Evolutionary conservation across 2,329 filamentous ascomycete species (phyloP).

Genomic region (Hypomyces perniciosus): DNA sequence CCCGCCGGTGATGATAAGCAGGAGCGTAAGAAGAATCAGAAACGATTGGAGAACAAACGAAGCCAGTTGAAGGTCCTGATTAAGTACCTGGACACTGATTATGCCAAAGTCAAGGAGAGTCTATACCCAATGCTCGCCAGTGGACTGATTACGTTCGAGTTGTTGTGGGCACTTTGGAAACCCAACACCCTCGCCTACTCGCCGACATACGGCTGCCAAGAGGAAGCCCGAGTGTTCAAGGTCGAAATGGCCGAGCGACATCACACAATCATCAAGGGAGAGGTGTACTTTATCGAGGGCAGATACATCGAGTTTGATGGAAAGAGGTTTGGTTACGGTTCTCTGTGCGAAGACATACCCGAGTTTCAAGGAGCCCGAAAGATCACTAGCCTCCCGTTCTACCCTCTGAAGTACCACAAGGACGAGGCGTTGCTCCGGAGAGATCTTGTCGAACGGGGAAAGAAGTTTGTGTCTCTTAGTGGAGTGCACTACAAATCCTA

Average conservation of each 20-base stretch:
- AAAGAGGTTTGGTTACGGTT: constrained; percentile 74
- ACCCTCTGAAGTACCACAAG: constrained; percentile 75
- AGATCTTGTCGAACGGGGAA: constrained; percentile 71
- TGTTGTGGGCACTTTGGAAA: constrained; percentile 85
- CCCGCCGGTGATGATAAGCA: constrained; percentile 42
- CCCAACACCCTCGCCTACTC: constrained; percentile 76
- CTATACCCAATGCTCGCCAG: constrained; percentile 75
- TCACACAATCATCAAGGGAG: constrained; percentile 60
- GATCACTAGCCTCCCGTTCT: constrained; percentile 71
- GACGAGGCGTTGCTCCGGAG: constrained; percentile 58
- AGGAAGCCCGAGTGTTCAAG: constrained; percentile 77
- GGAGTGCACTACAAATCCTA: constrained; percentile 80
- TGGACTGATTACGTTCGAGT: constrained; percentile 81
- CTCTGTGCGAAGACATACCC: constrained; percentile 61
- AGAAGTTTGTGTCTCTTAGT: constrained; percentile 74
- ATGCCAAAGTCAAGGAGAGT: constrained; percentile 67
- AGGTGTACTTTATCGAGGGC: constrained; percentile 72
- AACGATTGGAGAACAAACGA: constrained; percentile 52
- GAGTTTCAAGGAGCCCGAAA: constrained; percentile 76
- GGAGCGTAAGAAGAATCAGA: constrained; percentile 56
- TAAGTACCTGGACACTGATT: constrained; percentile 76
- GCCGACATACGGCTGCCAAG: constrained; percentile 67
- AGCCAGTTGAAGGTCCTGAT: constrained; percentile 66
- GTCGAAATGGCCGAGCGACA: constrained; percentile 71
- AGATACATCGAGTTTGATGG: constrained; percentile 84